Conservation (phyloP, 768 basidiomycete species). For the Collybia mongolica region DNA sequence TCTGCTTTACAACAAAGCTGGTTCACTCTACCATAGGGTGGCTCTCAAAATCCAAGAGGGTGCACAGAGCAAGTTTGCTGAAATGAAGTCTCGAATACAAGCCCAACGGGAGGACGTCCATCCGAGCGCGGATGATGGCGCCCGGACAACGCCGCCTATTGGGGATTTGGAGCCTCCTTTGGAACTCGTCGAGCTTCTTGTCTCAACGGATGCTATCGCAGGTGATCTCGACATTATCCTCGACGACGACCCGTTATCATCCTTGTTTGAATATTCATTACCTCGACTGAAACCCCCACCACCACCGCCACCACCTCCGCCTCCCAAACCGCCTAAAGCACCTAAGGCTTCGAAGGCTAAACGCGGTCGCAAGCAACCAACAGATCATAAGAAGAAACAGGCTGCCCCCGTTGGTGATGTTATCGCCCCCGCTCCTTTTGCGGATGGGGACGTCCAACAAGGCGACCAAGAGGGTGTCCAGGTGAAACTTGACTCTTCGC, state of each 20-base stretch:
- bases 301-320: constrained; percentile 47
- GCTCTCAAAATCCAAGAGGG: constrained; percentile 60
- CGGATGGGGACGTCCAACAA: constrained; percentile 15
- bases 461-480: constrained; percentile 7
- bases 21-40: constrained; percentile 66
- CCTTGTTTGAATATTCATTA: constrained; percentile 69
- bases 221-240: constrained; percentile 56
- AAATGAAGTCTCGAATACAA: neutral
- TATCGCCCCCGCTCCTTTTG: constrained; percentile 13
- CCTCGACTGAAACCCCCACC: constrained; percentile 60
- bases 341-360: constrained; percentile 37
- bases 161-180: constrained; percentile 79
- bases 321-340: constrained; percentile 35
- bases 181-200: constrained; percentile 52
- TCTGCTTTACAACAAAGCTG: constrained; percentile 77
- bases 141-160: constrained; percentile 23
- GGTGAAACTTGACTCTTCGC: neutral
- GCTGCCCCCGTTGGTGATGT: constrained; percentile 7
- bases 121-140: neutral
- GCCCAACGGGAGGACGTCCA: neutral
- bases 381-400: constrained; percentile 28
- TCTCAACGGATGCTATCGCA: constrained; percentile 50
- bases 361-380: constrained; percentile 37
- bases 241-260: constrained; percentile 55
- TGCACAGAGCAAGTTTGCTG: constrained; percentile 3